A percentile compares a stretch with the other conserved stretches of the same genome.
Conservation (phyloP, 148 eudicot species). For the Vaccinium macrocarpon region DNA sequence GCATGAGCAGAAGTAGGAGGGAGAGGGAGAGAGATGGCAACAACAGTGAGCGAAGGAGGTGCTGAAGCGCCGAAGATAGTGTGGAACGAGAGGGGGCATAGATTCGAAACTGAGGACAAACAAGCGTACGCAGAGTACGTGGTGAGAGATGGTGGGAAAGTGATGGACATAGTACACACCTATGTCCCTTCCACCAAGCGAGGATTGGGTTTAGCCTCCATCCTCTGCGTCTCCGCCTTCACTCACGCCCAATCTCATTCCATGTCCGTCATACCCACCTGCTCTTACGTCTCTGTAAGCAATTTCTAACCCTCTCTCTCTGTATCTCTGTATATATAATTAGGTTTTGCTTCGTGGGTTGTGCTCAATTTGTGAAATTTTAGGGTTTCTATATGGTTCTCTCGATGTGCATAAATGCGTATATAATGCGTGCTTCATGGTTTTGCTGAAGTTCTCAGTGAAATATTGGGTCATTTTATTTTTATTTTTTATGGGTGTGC, state of each 20-base stretch:
- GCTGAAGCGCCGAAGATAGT: constrained; percentile 36
- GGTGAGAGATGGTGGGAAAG: constrained; percentile 36
- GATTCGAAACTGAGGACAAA: constrained; percentile 65
- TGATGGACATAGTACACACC: constrained; percentile 72
- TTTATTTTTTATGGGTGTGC: background rate
- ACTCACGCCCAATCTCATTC: constrained; percentile 58
- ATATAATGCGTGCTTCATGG: background rate
- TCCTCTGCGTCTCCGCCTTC: constrained; percentile 69
- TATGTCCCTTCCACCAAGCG: constrained; percentile 66
- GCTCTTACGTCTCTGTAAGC: constrained; percentile 79
- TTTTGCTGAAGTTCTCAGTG: background rate
- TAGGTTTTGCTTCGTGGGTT: background rate
- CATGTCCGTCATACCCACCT: constrained; percentile 58
- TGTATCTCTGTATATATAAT: background rate
- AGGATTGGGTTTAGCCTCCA: constrained; percentile 71
- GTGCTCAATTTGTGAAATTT: background rate
- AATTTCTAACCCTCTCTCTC: background rate
- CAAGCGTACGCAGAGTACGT: constrained; percentile 54
- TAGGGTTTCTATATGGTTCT: background rate
- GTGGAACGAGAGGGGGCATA: constrained; percentile 43
- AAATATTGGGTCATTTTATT: background rate
- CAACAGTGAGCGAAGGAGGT: constrained; percentile 9
- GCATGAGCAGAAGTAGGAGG: background rate
- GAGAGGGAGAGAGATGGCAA: constrained; percentile 23
- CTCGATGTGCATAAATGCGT: background rate